Conservation (phyloP, 805 yeast species). For the Metschnikowia koreensis region DNA sequence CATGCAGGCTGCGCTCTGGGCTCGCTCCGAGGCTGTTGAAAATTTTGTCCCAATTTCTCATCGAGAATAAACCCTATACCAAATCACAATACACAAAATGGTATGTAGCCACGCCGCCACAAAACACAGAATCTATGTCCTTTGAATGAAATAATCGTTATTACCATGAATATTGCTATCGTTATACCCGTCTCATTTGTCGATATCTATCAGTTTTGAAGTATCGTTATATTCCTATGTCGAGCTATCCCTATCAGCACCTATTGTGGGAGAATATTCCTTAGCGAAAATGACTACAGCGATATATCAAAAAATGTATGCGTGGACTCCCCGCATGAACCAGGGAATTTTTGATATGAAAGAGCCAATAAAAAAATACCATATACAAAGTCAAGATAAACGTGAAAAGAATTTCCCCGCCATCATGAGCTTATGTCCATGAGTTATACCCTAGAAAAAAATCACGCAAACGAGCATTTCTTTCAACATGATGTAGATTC, state of each 20-base stretch:
- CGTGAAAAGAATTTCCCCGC: too few species aligned
- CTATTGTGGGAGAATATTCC: too few species aligned
- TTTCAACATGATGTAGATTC: background rate
- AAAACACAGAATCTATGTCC: background rate
- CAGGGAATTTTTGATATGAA: too few species aligned
- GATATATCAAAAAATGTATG: too few species aligned
- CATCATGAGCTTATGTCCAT: too few species aligned
- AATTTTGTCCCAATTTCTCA: conserved; percentile 18
- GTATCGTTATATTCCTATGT: background rate
- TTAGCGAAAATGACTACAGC: too few species aligned
- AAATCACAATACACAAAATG: conserved; percentile 22
- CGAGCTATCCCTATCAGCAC: background rate
- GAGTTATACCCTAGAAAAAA: too few species aligned
- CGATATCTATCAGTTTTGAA: background rate
- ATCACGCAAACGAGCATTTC: background rate
- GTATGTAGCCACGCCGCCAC: conserved; percentile 15
- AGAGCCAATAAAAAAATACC: too few species aligned
- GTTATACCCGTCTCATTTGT: background rate
- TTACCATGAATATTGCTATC: background rate
- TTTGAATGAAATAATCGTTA: background rate
- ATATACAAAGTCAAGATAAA: too few species aligned
- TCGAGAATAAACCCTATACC: conserved; percentile 7
- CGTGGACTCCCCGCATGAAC: too few species aligned
- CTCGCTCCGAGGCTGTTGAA: conserved; percentile 15
- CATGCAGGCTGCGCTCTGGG: conserved; percentile 8